Base-by-base conservation (phyloP, 768 basidiomycete genomes). In the Tulasnella sp. region DNA sequence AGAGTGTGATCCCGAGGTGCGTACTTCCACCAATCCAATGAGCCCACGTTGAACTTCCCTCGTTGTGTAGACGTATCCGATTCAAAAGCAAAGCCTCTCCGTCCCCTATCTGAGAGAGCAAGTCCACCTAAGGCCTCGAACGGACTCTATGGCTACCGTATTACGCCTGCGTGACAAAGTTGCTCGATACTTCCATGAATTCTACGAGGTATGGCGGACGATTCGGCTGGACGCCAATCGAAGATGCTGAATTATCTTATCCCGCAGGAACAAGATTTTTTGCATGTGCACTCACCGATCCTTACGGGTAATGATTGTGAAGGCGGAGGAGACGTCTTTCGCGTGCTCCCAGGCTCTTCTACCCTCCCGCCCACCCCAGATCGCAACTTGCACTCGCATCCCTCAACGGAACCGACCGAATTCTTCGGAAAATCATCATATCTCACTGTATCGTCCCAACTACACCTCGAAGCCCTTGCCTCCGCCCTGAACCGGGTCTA, bases 361-460 rank as follows among this genome's bases (percentile, higher is more conserved):
- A 7, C 72, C 36, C 15, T n/a, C 34, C 19, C 64, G 31, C 25
- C 17, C 36, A 64, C 76, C 75, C 29, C 25, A n/a, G 39, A 81
- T 39, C 12, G 74, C 72, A n/a, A 78, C 72, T 78, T 77, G 22
- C 70, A 76, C 14, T 17, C 78, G 6, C 71, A 38, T 67, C 54
- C 75, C 34, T 72, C 80, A 54, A 75, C 75, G 81, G 34, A 80
- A 22, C 75, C 82, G 58, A 79, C 80, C 39, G 89, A 92, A 80
- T 94, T 95, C 83, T 95, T 96, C 83, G 86, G 86, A 31, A 86
- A 86, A 37, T 89, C 90, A 0, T 88, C 95, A 22, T 93, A 93
- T 82, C 88, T 99, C 38, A 97, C 96, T 1, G 97, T 99, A 9
- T 98, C 96, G 0, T 92, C 95, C 42, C 97, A 99, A 83, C 88